These are phyloP conservation scores for Niveomyces coronatus DNA, from an alignment of 2,329 filamentous ascomycete species.

Conservation along the genomic window DNA sequence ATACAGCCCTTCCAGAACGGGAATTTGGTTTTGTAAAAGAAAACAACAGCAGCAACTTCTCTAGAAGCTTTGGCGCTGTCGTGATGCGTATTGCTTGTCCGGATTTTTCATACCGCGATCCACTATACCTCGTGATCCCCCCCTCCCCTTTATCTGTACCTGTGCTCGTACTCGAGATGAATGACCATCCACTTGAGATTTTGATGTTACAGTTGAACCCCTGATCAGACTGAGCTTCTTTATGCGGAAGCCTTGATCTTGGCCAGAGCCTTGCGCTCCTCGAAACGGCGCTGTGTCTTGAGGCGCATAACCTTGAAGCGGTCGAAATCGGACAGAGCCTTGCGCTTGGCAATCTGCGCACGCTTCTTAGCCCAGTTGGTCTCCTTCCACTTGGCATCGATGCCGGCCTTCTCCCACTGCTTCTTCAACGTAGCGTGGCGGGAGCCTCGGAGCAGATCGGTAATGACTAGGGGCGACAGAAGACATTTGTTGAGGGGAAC, in stretches of 20 bases:
- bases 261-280: constrained; percentile 91
- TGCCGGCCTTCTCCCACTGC: constrained; percentile 81
- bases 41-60: constrained; percentile 43
- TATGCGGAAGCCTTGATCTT: constrained; percentile 82
- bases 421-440: constrained; percentile 76
- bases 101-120: constrained; percentile 18
- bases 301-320: constrained; percentile 99
- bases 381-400: constrained; percentile 88
- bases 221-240: constrained; percentile 25
- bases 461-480: constrained; percentile 81
- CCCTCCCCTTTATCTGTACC: constrained; percentile 12
- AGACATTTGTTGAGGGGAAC: constrained; percentile 72
- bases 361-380: constrained; percentile 93
- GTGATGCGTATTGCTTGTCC: constrained; percentile 23
- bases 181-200: constrained; percentile 17
- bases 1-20: constrained; percentile 52
- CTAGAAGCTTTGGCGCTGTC: constrained; percentile 18
- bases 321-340: constrained; percentile 94
- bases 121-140: constrained; percentile 12
- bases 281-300: constrained; percentile 99
- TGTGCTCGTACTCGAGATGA: constrained; percentile 22
- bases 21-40: constrained; percentile 32
- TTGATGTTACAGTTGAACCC: constrained; percentile 15
- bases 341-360: constrained; percentile 74
- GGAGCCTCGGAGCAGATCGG: constrained; percentile 74